Percentiles rank a stretch among this genome's conserved stretches.
Evolutionary conservation across 2,329 filamentous ascomycete species (phyloP).

Genomic region (Neonectria neomacrospora): DNA sequence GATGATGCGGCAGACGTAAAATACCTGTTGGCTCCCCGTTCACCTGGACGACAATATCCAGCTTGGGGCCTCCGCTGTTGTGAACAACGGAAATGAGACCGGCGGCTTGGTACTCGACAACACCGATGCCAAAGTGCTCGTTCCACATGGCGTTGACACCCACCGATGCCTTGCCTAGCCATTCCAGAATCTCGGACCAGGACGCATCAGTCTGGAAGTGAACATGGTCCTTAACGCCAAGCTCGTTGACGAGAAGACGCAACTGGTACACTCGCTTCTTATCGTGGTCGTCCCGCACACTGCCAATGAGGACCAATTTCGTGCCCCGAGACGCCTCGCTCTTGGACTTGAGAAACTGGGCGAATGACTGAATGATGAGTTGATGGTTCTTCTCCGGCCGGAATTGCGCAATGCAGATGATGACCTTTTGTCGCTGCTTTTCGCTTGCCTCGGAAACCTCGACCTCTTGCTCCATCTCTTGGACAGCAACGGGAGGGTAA

Average conservation of each 20-base stretch:
- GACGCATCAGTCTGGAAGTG: constrained; percentile 90
- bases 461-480: constrained; percentile 81
- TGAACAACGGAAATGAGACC: constrained; percentile 94
- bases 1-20: constrained; percentile 34
- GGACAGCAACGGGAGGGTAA: constrained; percentile 92
- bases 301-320: constrained; percentile 86
- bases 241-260: constrained; percentile 84
- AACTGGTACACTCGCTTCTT: constrained; percentile 88
- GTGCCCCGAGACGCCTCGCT: constrained; percentile 64
- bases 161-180: constrained; percentile 79
- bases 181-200: constrained; percentile 87
- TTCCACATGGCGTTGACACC: constrained; percentile 99
- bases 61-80: constrained; percentile 89
- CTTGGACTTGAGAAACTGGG: constrained; percentile 72
- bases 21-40: constrained; percentile 82
- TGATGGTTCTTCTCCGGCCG: constrained; percentile 97
- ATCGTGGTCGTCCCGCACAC: constrained; percentile 86
- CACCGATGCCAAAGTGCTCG: constrained; percentile 98
- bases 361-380: constrained; percentile 86
- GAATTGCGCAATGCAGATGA: constrained; percentile 97
- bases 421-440: constrained; percentile 72
- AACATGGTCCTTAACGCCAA: constrained; percentile 84
- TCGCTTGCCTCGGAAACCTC: constrained; percentile 77
- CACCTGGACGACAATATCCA: constrained; percentile 88
- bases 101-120: constrained; percentile 97